Base-by-base conservation (phyloP, 2,329 filamentous ascomycete species). In the Hymenoscyphus albidus region DNA sequence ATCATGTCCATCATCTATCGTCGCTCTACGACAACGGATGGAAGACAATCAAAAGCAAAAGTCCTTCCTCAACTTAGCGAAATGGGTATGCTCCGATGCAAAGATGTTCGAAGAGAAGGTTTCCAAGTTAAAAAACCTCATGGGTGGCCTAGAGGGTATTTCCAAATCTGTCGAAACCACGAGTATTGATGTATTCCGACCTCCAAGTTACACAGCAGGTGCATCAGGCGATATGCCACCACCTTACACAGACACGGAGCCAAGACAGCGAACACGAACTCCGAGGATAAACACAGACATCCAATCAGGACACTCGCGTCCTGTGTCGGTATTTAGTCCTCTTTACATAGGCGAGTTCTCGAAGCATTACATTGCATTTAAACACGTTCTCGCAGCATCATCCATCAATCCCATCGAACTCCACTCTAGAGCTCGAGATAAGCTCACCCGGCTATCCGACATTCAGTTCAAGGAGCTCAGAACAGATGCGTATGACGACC, bases 91-190 rank as follows among this genome's bases (percentile, higher is more conserved):
- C 44, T 63, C 67, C n/a, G 70, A 71, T 60, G 67, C 64, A 35
- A 68, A 63, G 32, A 68, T 55, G 58, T 72, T 72, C 31, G 65
- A 70, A n/a, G 65, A 67, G 5, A 70, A 68, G 42, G 64, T 72
- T 18, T 63, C 61, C 22, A 59, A 58, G 51, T 32, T 72, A 39
- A 70, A 68, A 59, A 61, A 59, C 54, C 63, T 71, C 16, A 65
- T 72, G 35, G 70, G 71, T 64, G 66, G 67, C 0, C 59, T 72
- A 2, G 70, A 72, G 42, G 61, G 64, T 42, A 62, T 72, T 13
- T 67, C 67, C 2, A 65, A 62, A 54, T 67, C 64, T 14, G 64
- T 64, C 7, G 66, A 63, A 3, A 64, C 32, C 14, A n/a, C 32
- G 18, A 39, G 10, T 27, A 61, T 16, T n/a, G 9, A 22, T 27